Conservation (phyloP, 345 rosid genomes). For the Barbarea vulgaris region DNA sequence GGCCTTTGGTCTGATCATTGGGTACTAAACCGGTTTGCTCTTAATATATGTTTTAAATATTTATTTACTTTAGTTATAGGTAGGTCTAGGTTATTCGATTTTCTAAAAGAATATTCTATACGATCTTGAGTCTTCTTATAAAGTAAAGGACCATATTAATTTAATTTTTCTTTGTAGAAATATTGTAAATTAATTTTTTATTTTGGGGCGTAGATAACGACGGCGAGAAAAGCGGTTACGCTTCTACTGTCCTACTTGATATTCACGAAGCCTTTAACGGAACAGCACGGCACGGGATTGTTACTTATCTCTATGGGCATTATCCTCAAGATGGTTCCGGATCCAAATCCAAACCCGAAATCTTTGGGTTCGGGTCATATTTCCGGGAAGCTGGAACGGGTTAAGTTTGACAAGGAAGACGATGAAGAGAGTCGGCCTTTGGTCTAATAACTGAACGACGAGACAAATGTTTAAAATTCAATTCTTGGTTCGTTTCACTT, state of each 20-base stretch:
- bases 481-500: constrained; percentile 12
- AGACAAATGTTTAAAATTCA: not conserved
- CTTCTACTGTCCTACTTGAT: constrained; percentile 73
- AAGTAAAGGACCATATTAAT: not conserved
- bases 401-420: constrained; percentile 27
- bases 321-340: constrained; percentile 79
- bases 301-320: constrained; percentile 81
- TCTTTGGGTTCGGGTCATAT: constrained; percentile 24
- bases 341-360: constrained; percentile 41
- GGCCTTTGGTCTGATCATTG: not conserved
- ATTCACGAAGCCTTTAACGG: constrained; percentile 89
- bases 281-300: constrained; percentile 79
- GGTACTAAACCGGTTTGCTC: not conserved
- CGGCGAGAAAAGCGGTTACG: constrained; percentile 83
- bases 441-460: constrained; percentile 40
- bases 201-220: constrained; percentile 60
- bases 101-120: not conserved
- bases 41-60: not conserved
- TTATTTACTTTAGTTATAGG: not conserved
- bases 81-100: not conserved
- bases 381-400: constrained; percentile 20
- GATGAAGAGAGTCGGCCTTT: constrained; percentile 61
- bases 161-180: not conserved
- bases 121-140: not conserved
- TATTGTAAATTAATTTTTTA: not conserved